Conservation (phyloP, 192 early-diverging fungal genomes). For the Coemansia sp. region DNA sequence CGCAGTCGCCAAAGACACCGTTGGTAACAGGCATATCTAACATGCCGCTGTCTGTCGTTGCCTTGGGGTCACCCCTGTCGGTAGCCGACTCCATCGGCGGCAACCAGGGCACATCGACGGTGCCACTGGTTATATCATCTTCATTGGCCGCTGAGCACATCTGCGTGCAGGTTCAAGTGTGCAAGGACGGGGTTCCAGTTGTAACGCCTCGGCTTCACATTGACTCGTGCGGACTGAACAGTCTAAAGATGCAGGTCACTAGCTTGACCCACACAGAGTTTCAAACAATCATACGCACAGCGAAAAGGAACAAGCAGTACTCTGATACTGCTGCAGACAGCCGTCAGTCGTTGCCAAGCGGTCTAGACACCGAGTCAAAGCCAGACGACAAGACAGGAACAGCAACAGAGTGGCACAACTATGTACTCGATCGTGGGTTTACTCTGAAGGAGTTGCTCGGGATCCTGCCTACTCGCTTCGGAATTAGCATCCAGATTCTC, state of each 20-base stretch:
- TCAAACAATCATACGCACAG: constrained; percentile 29
- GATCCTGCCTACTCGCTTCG: constrained; percentile 66
- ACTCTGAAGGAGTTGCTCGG: constrained; percentile 49
- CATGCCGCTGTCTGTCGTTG: constrained; percentile 29
- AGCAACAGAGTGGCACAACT: constrained; percentile 39
- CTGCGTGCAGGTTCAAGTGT: constrained; percentile 85
- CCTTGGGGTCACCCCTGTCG: constrained; percentile 38
- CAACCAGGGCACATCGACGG: constrained; percentile 10
- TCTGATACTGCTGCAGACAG: not conserved
- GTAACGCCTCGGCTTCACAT: constrained; percentile 66
- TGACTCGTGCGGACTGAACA: constrained; percentile 28
- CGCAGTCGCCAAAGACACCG: constrained; percentile 15
- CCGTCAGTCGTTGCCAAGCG: constrained; percentile 4
- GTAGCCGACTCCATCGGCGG: constrained; percentile 25
- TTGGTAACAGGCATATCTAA: constrained; percentile 15
- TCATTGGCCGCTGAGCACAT: constrained; percentile 90
- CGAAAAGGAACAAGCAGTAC: not conserved
- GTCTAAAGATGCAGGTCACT: constrained; percentile 38
- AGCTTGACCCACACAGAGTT: constrained; percentile 55
- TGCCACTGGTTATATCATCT: constrained; percentile 41
- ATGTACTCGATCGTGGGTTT: constrained; percentile 35
- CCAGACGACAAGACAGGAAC: constrained; percentile 22
- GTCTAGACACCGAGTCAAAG: constrained; percentile 2
- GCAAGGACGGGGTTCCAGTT: constrained; percentile 83
- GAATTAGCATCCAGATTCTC: constrained; percentile 84